phyloP scores from a whole-genome alignment of 1,284 basidiomycete genomes.

The Cerioporus squamosus region DNA sequence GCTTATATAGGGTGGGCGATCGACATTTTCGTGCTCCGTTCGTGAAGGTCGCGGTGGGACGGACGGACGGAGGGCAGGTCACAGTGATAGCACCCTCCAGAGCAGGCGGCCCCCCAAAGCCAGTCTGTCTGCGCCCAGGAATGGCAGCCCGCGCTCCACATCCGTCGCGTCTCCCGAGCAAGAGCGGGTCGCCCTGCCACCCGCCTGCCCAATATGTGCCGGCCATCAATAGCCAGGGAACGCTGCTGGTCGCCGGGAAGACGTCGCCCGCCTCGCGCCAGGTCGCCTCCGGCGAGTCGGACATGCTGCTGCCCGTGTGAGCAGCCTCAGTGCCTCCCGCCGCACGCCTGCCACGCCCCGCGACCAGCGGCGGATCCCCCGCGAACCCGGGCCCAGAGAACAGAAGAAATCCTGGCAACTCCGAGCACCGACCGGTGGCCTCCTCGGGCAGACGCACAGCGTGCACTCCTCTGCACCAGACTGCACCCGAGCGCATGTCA shows the following conservation, averaged over 20 bases:
- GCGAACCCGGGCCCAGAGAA: neutral
- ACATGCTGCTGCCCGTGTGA: neutral
- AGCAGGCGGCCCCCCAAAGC: neutral
- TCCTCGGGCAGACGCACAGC: conserved; percentile 6
- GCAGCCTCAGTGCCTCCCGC: neutral
- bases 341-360: neutral
- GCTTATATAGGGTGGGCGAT: conserved; percentile 19
- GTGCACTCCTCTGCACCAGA: neutral
- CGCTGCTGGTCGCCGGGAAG: conserved; percentile 12
- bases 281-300: conserved; percentile 21
- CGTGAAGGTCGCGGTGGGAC: conserved; percentile 1
- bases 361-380: conserved; percentile 21
- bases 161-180: neutral
- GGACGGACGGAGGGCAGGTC: neutral
- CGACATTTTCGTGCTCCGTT: neutral
- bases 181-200: neutral
- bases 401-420: neutral
- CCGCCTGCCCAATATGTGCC: conserved; percentile 7
- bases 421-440: neutral
- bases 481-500: conserved; percentile 3
- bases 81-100: neutral
- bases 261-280: neutral
- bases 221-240: conserved; percentile 15
- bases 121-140: conserved; percentile 1
- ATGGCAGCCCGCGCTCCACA: conserved; percentile 11